Base-by-base conservation (phyloP, 805 yeast genomes). In the Wilhelminamyces savonicus region DNA sequence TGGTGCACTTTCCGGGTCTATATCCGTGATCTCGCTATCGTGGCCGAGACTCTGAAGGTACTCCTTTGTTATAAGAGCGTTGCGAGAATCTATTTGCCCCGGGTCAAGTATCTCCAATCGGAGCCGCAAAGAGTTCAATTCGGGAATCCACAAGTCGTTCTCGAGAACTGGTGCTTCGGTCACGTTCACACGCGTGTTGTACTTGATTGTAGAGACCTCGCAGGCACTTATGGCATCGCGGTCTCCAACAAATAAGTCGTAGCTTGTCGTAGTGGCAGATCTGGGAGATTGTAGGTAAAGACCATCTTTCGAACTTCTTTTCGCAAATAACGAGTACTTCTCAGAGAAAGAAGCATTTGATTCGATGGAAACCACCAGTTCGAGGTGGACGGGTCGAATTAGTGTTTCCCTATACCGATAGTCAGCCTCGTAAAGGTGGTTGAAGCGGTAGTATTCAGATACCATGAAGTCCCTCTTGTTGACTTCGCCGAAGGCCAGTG, bases 351-450 rank as follows among this genome's bases (percentile, higher is more conserved):
- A 17, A 8, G 29, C 30, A 3, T 49, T 41, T 13, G 62, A 35
- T 36, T 64, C 69, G 5, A 62, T 48, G 22, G 43, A 39, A 4
- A 35, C n/a, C 6, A 43, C 23, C 14, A 20, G 16, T 7, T 18
- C 26, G 15, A 56, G 37, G 41, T 70, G 55, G 0, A 34, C 16
- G 2, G 82, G 81, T 31, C 60, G 53, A 1, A 59, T 40, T 14
- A 78, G 46, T 1, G 73, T 59, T 4, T 54, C 41, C 12, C 41
- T 41, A 46, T 59, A 71, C 11, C 50, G 41, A 24, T 59, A 35
- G 36, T 76, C 78, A 4, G 69, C 46, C 24, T 57, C 54, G 41
- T 74, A 77, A 2, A 74, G 45, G n/a, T 53, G 46, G 24, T 52
- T 46, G 54, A 62, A 56, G 3, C 42, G 37, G 29, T 71, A 56